A percentile compares a stretch with the other conserved stretches of the same genome.
Conservation (phyloP, 2,329 filamentous ascomycete species). For the Bipolaris victoriae region DNA sequence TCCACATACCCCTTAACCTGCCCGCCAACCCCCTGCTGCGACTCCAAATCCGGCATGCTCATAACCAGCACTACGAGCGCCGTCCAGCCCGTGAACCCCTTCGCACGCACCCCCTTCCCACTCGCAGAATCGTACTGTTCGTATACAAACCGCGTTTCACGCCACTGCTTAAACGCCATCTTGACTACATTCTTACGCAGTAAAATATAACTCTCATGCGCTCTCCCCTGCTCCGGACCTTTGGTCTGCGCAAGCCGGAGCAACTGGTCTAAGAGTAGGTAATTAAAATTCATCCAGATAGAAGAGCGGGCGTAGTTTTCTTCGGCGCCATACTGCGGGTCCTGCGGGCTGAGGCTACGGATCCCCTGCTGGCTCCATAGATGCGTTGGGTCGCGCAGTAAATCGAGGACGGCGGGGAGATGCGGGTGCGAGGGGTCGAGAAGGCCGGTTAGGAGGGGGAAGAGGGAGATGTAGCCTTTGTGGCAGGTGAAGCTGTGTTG, state of each 20-base stretch:
- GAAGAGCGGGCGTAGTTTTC: slow-evolving; percentile 98
- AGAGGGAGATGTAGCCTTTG: slow-evolving; percentile 90
- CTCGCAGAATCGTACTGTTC: slow-evolving; percentile 97
- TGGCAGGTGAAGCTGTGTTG: slow-evolving; percentile 85
- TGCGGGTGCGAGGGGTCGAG: slow-evolving; percentile 74
- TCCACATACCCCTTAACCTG: slow-evolving; percentile 28
- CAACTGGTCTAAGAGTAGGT: slow-evolving; percentile 79
- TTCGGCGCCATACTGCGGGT: slow-evolving; percentile 78
- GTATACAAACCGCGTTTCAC: slow-evolving; percentile 94
- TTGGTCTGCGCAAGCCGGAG: slow-evolving; percentile 46
- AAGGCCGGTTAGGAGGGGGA: slow-evolving; percentile 86
- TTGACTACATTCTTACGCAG: slow-evolving; percentile 83
- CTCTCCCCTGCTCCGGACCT: slow-evolving; percentile 70
- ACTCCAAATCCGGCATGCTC: slow-evolving; percentile 76
- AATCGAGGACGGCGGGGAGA: slow-evolving; percentile 73
- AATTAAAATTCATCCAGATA: slow-evolving; percentile 97
- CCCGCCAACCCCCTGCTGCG: slow-evolving; percentile 23
- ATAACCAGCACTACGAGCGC: slow-evolving; percentile 96
- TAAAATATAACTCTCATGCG: slow-evolving; percentile 72
- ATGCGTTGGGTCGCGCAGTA: slow-evolving; percentile 78
- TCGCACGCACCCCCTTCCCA: slow-evolving; percentile 89
- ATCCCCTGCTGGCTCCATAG: slow-evolving; percentile 87
- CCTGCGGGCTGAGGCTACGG: slow-evolving; percentile 80
- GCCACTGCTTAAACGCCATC: slow-evolving; percentile 84
- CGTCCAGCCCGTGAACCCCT: slow-evolving; percentile 99